Percentiles rank a stretch among this genome's conserved stretches.
phyloP scores from a whole-genome alignment of 257 asterid species.

The Solanum pennellii region DNA sequence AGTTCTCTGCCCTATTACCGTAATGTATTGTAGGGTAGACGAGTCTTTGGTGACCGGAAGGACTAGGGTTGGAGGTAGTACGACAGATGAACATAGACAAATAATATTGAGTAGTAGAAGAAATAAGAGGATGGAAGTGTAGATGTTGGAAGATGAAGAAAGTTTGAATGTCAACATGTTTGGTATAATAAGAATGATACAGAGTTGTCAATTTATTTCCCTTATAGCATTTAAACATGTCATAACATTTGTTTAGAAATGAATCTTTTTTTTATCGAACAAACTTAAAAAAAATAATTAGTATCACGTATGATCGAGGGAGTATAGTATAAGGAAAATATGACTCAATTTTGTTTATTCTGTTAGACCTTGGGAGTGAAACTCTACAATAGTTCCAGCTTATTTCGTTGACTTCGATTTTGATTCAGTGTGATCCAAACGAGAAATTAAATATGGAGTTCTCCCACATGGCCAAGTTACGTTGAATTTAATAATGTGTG shows the following conservation, averaged over 20 bases:
- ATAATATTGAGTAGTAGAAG: not conserved
- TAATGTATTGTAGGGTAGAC: constrained; percentile 45
- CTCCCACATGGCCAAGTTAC: not conserved
- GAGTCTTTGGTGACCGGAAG: constrained; percentile 46
- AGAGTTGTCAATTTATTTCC: not conserved
- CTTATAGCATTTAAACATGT: not conserved
- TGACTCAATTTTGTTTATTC: not conserved
- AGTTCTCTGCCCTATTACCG: constrained; percentile 37
- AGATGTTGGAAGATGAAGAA: not conserved
- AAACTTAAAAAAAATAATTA: not conserved
- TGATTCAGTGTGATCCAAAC: not conserved
- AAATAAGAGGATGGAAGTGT: not conserved
- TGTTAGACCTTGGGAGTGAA: not conserved
- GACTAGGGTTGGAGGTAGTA: constrained; percentile 14
- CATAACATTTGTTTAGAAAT: not conserved
- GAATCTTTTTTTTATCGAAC: not conserved
- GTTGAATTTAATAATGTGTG: not conserved
- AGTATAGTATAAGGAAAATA: not conserved
- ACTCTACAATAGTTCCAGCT: not conserved
- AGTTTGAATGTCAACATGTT: not conserved
- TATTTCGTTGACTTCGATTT: not conserved
- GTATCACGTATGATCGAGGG: not conserved
- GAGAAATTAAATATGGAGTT: not conserved
- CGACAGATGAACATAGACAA: not conserved
- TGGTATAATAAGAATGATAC: not conserved